These are phyloP conservation scores for Mycena crocata DNA, from an alignment of 768 basidiomycete species.

Conservation along the genomic window DNA sequence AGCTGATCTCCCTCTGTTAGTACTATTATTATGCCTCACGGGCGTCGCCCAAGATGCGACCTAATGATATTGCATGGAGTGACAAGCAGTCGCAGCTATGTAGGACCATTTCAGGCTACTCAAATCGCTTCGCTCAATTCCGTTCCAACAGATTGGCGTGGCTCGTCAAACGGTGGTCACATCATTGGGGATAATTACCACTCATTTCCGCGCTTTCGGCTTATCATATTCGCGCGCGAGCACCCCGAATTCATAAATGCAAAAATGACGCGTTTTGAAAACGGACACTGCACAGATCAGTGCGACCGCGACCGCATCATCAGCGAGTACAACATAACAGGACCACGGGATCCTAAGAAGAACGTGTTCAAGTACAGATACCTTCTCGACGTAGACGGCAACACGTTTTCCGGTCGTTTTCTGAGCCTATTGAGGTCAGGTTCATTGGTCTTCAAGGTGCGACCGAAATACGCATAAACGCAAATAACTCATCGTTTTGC, in stretches of 20 bases:
- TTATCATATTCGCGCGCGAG: constrained; percentile 18
- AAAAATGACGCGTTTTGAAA: constrained; percentile 22
- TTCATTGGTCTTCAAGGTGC: constrained; percentile 35
- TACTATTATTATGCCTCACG: constrained; percentile 23
- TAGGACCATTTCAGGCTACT: not conserved
- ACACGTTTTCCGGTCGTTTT: constrained; percentile 34
- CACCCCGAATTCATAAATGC: constrained; percentile 22
- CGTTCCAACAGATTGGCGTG: constrained; percentile 30
- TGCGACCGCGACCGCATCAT: constrained; percentile 23
- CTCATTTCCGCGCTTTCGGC: constrained; percentile 31
- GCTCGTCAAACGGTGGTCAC: constrained; percentile 29
- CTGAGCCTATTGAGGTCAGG: constrained; percentile 28
- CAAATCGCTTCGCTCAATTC: not conserved
- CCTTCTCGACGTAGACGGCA: constrained; percentile 32
- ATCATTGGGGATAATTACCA: constrained; percentile 30
- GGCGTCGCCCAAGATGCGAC: constrained; percentile 9
- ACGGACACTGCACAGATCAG: constrained; percentile 19
- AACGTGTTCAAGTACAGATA: constrained; percentile 27
- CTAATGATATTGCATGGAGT: constrained; percentile 21
- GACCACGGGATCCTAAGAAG: not conserved
- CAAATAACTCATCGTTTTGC: not conserved
- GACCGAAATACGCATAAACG: not conserved
- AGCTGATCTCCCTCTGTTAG: not conserved
- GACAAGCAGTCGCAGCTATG: constrained; percentile 27
- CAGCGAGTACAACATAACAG: constrained; percentile 25